These are phyloP conservation scores for Trifolium repens DNA, from an alignment of 306 rosid species.

Conservation along the genomic window DNA sequence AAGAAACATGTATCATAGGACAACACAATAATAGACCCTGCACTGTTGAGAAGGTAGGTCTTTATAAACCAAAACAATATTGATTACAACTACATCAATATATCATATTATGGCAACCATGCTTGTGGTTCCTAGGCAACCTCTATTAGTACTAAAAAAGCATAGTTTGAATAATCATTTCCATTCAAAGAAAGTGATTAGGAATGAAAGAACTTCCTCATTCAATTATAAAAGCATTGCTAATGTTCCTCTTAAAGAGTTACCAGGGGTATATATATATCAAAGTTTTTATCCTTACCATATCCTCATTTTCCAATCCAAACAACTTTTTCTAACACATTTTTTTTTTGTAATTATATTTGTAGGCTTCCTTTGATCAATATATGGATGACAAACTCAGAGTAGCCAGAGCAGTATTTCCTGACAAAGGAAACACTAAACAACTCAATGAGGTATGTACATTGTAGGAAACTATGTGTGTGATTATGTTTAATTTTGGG, in stretches of 20 bases:
- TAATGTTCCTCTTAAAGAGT: constrained; percentile 47
- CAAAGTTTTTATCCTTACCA: constrained; percentile 16
- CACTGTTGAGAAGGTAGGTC: too few relatives aligned
- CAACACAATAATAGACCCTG: too few relatives aligned
- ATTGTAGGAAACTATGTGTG: not conserved
- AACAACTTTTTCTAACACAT: not conserved
- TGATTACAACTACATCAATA: not conserved
- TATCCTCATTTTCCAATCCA: not conserved
- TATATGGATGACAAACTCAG: constrained; percentile 50
- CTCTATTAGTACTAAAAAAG: constrained; percentile 20
- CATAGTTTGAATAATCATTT: constrained; percentile 7
- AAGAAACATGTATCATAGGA: too few relatives aligned
- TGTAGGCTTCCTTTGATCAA: constrained; percentile 62
- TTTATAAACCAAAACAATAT: not conserved
- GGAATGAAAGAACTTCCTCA: constrained; percentile 40
- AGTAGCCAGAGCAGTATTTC: constrained; percentile 43
- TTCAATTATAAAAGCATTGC: constrained; percentile 33
- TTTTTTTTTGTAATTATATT: not conserved
- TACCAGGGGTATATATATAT: constrained; percentile 42
- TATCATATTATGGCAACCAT: constrained; percentile 24
- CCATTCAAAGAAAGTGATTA: constrained; percentile 6
- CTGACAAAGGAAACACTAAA: constrained; percentile 29
- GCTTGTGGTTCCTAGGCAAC: constrained; percentile 29
- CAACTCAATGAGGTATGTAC: constrained; percentile 43
- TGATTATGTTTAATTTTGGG: not conserved